phyloP scores from a whole-genome alignment of 1,284 basidiomycete genomes.

The Coriolopsis trogii region DNA sequence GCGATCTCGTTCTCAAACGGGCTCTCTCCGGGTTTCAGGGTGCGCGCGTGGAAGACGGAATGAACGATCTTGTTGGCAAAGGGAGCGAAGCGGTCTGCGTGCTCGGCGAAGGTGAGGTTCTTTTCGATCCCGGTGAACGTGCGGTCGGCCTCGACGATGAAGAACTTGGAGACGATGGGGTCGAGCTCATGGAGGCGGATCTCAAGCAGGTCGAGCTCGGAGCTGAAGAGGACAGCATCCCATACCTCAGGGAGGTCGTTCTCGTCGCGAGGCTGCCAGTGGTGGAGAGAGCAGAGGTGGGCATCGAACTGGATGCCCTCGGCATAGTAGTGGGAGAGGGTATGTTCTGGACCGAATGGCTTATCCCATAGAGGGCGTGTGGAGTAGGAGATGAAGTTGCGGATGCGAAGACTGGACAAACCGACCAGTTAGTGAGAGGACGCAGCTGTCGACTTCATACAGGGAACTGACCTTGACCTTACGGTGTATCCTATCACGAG shows the following conservation, averaged over 20 bases:
- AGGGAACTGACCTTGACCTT: conserved; percentile 14
- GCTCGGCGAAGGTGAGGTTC: conserved; percentile 51
- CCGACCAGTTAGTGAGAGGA: not conserved
- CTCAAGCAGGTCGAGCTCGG: conserved; percentile 71
- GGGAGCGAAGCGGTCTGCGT: conserved; percentile 50
- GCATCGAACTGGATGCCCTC: conserved; percentile 51
- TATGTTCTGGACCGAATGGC: conserved; percentile 47
- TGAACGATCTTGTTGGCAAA: conserved; percentile 61
- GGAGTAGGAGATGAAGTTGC: conserved; percentile 58
- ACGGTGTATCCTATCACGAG: conserved; percentile 15
- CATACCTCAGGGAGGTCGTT: conserved; percentile 30
- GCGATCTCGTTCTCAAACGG: conserved; percentile 42
- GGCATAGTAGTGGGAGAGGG: conserved; percentile 59
- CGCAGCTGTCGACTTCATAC: too few species aligned
- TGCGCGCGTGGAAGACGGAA: conserved; percentile 34
- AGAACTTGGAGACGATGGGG: conserved; percentile 61
- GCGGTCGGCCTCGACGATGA: conserved; percentile 66
- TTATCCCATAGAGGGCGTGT: conserved; percentile 69
- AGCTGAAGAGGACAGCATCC: conserved; percentile 66
- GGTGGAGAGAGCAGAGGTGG: conserved; percentile 55
- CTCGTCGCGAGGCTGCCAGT: conserved; percentile 46
- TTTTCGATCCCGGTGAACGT: conserved; percentile 68
- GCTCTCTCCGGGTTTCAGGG: conserved; percentile 34
- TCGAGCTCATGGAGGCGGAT: conserved; percentile 69
- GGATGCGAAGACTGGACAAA: conserved; percentile 34